A percentile compares a stretch with the other conserved stretches of the same genome.
Evolutionary conservation across 495 filamentous ascomycete species (phyloP).

Genomic region (Neohortaea acidophila): DNA sequence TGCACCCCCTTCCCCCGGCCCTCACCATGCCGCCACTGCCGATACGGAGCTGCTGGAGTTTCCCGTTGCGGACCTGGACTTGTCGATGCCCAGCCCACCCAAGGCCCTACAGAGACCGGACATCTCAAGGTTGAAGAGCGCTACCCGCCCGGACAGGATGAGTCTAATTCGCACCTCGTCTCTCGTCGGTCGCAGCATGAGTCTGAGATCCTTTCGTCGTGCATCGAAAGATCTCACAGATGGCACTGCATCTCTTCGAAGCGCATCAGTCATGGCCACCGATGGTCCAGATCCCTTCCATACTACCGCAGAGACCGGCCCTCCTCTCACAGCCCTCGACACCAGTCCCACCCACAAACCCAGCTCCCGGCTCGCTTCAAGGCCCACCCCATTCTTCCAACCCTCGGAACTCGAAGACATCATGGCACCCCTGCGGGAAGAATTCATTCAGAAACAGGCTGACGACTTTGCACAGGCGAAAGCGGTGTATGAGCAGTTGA

Average conservation of each 20-base stretch:
- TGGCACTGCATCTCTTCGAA: no score
- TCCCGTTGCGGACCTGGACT: constrained; percentile 6
- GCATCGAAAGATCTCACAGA: no score
- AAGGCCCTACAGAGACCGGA: constrained; percentile 8
- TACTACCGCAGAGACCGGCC: no score
- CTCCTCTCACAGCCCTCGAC: no score
- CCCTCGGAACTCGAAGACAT: constrained; percentile 15
- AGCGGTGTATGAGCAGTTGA: constrained; percentile 84
- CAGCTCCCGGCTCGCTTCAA: no score
- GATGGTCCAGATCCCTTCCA: no score
- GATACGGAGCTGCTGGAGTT: no score
- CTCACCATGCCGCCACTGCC: background rate
- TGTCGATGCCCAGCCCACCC: constrained; percentile 11
- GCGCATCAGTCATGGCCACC: no score
- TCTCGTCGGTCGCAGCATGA: no score
- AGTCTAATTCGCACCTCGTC: no score
- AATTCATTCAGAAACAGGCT: constrained; percentile 12
- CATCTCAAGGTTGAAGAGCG: constrained; percentile 1
- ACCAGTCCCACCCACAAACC: background rate
- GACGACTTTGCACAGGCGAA: constrained; percentile 38
- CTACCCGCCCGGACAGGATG: no score
- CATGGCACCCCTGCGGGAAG: constrained; percentile 11
- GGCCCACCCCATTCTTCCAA: constrained; percentile 16
- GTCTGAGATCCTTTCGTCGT: no score
- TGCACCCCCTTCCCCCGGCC: background rate